These are phyloP conservation scores for Salvia sclarea DNA, from an alignment of 305 asterid species.

Conservation along the genomic window DNA sequence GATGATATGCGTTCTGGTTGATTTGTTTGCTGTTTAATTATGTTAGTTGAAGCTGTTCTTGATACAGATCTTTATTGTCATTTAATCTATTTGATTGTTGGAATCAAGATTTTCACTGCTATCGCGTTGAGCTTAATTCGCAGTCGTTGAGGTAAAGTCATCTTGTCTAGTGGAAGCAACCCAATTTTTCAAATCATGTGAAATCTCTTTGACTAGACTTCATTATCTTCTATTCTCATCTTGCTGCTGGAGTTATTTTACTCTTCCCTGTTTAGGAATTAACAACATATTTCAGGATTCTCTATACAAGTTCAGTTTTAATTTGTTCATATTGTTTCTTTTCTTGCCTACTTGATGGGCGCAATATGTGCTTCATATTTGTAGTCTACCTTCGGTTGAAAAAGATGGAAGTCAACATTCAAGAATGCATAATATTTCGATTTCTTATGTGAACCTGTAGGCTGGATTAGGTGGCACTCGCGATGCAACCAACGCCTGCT, in stretches of 20 bases:
- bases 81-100: slow-evolving; percentile 24
- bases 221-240: slow-evolving; percentile 19
- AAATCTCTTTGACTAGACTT: slow-evolving; percentile 5
- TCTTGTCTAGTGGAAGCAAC: neutral
- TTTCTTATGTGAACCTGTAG: slow-evolving; percentile 41
- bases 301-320: neutral
- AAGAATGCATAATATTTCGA: slow-evolving; percentile 5
- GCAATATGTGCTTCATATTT: slow-evolving; percentile 16
- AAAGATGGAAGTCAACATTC: neutral
- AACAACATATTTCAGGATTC: slow-evolving; percentile 16
- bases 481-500: slow-evolving; percentile 94
- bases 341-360: slow-evolving; percentile 10
- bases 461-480: slow-evolving; percentile 97
- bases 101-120: slow-evolving; percentile 80
- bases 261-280: neutral
- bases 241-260: slow-evolving; percentile 9
- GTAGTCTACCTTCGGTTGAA: slow-evolving; percentile 2
- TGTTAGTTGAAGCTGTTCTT: neutral
- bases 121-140: slow-evolving; percentile 77
- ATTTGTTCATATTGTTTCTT: neutral
- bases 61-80: slow-evolving; percentile 11
- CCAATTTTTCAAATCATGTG: neutral
- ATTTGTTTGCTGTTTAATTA: neutral
- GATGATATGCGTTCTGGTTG: slow-evolving; percentile 20
- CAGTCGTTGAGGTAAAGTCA: slow-evolving; percentile 75